Percentiles rank a stretch among this genome's conserved stretches.
Evolutionary conservation across 140 eudicot genomes (phyloP).

Genomic region (Bidens hawaiensis): DNA sequence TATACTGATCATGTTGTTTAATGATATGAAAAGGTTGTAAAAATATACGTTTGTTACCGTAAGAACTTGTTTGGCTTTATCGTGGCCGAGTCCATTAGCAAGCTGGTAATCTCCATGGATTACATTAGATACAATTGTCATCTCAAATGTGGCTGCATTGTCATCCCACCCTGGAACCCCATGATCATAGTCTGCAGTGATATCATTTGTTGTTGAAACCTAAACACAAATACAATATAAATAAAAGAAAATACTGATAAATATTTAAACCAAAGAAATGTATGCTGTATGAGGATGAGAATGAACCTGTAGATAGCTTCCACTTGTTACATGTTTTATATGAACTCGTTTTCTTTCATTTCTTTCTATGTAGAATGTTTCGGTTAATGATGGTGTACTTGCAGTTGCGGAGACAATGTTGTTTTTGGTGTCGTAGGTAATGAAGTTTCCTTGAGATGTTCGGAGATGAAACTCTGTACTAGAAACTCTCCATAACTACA

Average conservation of each 20-base stretch:
- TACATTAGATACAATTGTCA: constrained; percentile 46
- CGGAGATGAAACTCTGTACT: constrained; percentile 52
- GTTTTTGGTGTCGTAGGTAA: constrained; percentile 39
- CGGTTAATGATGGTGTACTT: constrained; percentile 38
- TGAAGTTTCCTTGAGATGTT: constrained; percentile 49
- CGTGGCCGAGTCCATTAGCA: constrained; percentile 61
- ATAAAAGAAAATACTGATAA: background rate
- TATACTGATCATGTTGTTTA: background rate
- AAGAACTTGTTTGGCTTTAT: constrained; percentile 49
- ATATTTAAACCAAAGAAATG: background rate
- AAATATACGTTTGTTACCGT: constrained; percentile 28
- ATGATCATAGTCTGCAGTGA: constrained; percentile 64
- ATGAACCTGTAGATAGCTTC: constrained; percentile 52
- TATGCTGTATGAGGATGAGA: background rate
- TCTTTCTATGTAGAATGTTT: constrained; percentile 54
- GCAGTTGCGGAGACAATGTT: constrained; percentile 42
- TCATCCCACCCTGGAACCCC: constrained; percentile 79
- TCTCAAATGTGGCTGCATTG: constrained; percentile 64
- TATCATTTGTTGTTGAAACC: constrained; percentile 47
- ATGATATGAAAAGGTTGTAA: background rate
- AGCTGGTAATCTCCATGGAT: constrained; percentile 78
- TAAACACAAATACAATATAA: constrained; percentile 1
- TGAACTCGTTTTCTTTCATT: constrained; percentile 40
- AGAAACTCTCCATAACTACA: constrained; percentile 69
- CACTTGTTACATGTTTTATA: constrained; percentile 35